phyloP scores from a whole-genome alignment of 257 asterid genomes.

The Forsythia suspensa region DNA sequence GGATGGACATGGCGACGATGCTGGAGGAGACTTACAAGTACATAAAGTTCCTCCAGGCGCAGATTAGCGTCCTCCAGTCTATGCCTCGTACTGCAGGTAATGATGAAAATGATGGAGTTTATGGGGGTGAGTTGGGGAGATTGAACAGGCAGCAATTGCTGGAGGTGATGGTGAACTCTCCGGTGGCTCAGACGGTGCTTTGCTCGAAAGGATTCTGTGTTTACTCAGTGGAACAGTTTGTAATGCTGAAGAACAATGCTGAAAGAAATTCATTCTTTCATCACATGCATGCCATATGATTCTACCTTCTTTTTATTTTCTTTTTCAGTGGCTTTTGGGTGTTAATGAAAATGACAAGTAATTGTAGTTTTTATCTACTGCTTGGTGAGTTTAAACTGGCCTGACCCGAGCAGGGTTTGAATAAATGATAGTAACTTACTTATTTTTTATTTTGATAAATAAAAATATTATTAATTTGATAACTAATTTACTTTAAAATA shows the following conservation, averaged over 20 bases:
- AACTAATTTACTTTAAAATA: too few relatives aligned
- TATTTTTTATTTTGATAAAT: too few relatives aligned
- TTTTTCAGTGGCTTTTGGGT: too few relatives aligned
- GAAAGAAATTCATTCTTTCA: constrained; percentile 30
- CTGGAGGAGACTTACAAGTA: constrained; percentile 78
- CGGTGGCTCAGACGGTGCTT: constrained; percentile 55
- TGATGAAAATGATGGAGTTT: neutral
- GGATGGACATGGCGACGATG: constrained; percentile 69
- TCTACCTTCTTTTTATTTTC: neutral
- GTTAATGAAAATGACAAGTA: too few relatives aligned
- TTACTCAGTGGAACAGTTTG: constrained; percentile 59
- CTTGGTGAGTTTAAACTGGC: too few relatives aligned
- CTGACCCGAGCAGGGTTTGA: too few relatives aligned
- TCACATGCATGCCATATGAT: constrained; percentile 16
- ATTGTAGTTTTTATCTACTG: too few relatives aligned
- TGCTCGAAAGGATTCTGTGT: constrained; percentile 64
- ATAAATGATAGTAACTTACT: too few relatives aligned
- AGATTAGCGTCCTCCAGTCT: constrained; percentile 51
- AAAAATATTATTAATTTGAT: too few relatives aligned
- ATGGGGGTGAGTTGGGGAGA: constrained; percentile 36
- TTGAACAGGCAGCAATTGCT: constrained; percentile 71
- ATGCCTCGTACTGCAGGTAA: constrained; percentile 45
- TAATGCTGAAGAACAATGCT: constrained; percentile 27
- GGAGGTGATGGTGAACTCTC: constrained; percentile 61
- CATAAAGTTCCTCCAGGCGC: constrained; percentile 77